Evolutionary conservation across 2,329 filamentous ascomycete genomes (phyloP).

Genomic region (Fulvia fulva): DNA sequence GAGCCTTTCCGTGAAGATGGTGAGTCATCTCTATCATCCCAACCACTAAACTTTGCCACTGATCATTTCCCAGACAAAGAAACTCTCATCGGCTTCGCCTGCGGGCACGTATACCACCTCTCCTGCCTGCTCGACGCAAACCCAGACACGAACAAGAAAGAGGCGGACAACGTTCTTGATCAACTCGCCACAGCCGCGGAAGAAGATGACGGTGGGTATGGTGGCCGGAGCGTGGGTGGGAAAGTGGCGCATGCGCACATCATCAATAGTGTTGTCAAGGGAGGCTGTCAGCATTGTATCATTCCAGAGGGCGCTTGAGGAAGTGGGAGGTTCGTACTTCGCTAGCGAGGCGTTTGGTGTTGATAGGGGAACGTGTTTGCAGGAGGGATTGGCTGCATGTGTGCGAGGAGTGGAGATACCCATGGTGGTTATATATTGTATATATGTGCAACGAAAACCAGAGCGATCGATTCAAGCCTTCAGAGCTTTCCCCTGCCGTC

Average conservation of each 20-base stretch:
- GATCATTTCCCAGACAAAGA: conserved; percentile 52
- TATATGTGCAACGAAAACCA: neutral
- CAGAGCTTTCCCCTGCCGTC: neutral
- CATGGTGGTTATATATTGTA: conserved; percentile 1
- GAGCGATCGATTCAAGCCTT: too few species aligned
- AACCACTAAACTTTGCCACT: neutral
- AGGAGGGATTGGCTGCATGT: neutral
- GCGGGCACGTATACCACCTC: conserved; percentile 77
- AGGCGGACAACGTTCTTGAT: conserved; percentile 29
- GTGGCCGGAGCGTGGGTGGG: conserved; percentile 65
- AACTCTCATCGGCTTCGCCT: conserved; percentile 74
- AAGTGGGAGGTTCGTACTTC: neutral
- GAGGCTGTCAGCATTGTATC: conserved; percentile 20
- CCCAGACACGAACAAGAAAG: conserved; percentile 33
- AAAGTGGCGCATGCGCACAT: conserved; percentile 86
- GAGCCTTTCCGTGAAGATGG: conserved; percentile 37
- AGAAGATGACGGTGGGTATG: conserved; percentile 37
- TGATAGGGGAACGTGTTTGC: neutral
- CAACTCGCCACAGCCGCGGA: conserved; percentile 46
- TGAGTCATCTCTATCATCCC: conserved; percentile 20
- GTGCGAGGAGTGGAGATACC: neutral
- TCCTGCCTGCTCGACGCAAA: conserved; percentile 59
- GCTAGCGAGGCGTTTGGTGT: neutral
- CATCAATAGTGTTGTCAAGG: conserved; percentile 57
- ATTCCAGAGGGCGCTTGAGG: conserved; percentile 15